Evolutionary conservation across 2,329 filamentous ascomycete genomes (phyloP), one percentile per base, ranked within the genome.

Genomic region (Phoma sp.): DNA sequence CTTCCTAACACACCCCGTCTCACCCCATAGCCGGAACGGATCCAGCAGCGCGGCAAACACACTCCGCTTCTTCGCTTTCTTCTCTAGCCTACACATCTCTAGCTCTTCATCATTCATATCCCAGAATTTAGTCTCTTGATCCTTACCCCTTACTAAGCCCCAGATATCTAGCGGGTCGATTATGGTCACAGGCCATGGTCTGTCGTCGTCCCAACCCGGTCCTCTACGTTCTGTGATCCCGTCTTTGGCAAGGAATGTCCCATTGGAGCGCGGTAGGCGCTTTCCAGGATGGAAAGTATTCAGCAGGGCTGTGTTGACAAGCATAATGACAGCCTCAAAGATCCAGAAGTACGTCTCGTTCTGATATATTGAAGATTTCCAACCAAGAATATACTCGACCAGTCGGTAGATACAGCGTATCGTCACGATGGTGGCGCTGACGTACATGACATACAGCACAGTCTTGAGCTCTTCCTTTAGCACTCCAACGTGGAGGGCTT

Each of bases 321-420:
- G 78, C 78, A 85, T 84, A 46, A 83, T 77, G 2, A 73, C 65
- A 4, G 76, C 77, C 60, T 85, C 83, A 53, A 85, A 83, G 29
- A 84, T 71, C 78, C 80, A 85, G 57, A 84, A 82, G 59, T 80
- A 82, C 63, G 77, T 77, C 51, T 85, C 82, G 43, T 81, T 76
- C 37, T 74, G 74, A 47, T 77, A 67, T 52, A 75, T 58, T 2
- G 52, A 60, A 43, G 72, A 70, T 54, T 74, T 66, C 67, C 76
- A 73, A 17, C 70, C 73, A n/a, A 64, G 46, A 40, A 79, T 76
- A 48, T 80, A 82, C 53, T 85, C 81, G 19, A 84, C 79, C 0
- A 81, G 78, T 5, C 84, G 81, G 55, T 81, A 84, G 48, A 84
- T 79, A 56, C 80, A 82, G 32, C 81, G 76, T 5, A 80, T 67